These are phyloP conservation scores for Podospora sp. DNA, from an alignment of 495 filamentous ascomycete genomes.

Conservation along the genomic window DNA sequence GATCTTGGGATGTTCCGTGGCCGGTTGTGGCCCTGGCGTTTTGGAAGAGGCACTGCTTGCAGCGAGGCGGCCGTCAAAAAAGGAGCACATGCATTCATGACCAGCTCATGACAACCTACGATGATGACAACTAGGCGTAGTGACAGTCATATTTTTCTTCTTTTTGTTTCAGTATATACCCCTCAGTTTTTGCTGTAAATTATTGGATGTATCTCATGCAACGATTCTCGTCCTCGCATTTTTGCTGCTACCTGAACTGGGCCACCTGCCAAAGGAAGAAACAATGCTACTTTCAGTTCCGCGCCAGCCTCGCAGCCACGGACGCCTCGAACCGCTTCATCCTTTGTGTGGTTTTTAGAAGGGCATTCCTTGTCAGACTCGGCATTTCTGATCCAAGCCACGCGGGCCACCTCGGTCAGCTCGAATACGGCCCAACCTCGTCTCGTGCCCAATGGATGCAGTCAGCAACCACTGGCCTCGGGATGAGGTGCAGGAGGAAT, in stretches of 20 bases:
- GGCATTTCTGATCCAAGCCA: background rate
- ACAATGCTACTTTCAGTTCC: background rate
- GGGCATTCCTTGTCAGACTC: background rate
- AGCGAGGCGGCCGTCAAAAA: slow-evolving; percentile 3
- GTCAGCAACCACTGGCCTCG: background rate
- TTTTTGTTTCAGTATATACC: slow-evolving; percentile 10
- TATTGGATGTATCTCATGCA: background rate
- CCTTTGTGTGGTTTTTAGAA: background rate
- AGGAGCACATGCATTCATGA: background rate
- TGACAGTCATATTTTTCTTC: background rate
- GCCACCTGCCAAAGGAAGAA: background rate
- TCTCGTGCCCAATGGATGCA: background rate
- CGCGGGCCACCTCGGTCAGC: background rate
- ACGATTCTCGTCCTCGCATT: background rate
- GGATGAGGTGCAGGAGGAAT: too few species aligned
- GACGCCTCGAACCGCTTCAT: background rate
- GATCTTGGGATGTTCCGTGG: background rate
- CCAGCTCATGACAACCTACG: background rate
- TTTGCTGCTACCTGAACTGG: background rate
- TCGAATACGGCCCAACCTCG: background rate
- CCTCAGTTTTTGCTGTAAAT: background rate
- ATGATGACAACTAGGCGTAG: background rate
- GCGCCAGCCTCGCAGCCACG: background rate
- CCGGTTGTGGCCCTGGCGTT: slow-evolving; percentile 13
- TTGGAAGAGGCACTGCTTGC: background rate